phyloP scores from a whole-genome alignment of 257 asterid species.

The Nicotiana obtusifolia region DNA sequence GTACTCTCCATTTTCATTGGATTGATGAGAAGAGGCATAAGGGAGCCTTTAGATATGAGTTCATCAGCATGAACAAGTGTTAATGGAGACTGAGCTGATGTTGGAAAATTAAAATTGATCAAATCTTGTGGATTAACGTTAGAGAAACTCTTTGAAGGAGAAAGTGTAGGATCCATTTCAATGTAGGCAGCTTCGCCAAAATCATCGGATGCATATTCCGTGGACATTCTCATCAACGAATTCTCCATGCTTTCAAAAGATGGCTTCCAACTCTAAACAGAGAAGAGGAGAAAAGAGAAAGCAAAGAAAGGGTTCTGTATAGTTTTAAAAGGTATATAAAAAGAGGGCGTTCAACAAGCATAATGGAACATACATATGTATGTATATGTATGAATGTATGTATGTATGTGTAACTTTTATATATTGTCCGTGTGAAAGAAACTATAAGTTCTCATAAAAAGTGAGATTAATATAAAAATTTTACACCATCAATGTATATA shows the following conservation, averaged over 20 bases:
- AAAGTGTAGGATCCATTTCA: slow-evolving; percentile 83
- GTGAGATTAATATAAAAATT: no score
- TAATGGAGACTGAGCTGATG: slow-evolving; percentile 30
- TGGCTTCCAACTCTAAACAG: slow-evolving; percentile 44
- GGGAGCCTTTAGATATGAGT: slow-evolving; percentile 54
- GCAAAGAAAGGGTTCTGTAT: neutral
- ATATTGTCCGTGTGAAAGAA: no score
- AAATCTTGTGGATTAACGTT: slow-evolving; percentile 46
- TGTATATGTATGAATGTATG: no score
- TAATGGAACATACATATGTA: neutral
- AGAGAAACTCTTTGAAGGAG: slow-evolving; percentile 77
- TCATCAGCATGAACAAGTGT: slow-evolving; percentile 53
- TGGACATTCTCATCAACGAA: neutral
- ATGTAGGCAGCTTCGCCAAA: slow-evolving; percentile 62
- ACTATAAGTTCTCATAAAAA: no score
- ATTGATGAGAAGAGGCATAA: slow-evolving; percentile 36
- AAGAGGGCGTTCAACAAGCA: neutral
- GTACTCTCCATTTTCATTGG: neutral
- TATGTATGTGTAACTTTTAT: no score
- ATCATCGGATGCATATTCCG: slow-evolving; percentile 28
- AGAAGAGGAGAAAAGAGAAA: neutral
- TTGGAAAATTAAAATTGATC: slow-evolving; percentile 53
- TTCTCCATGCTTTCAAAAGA: slow-evolving; percentile 6
- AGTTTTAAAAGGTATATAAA: no score
- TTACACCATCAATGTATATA: no score